Percentiles rank a stretch among this genome's conserved stretches.
Evolutionary conservation across 768 basidiomycete genomes (phyloP).

Genomic region (Crepidotus variabilis): DNA sequence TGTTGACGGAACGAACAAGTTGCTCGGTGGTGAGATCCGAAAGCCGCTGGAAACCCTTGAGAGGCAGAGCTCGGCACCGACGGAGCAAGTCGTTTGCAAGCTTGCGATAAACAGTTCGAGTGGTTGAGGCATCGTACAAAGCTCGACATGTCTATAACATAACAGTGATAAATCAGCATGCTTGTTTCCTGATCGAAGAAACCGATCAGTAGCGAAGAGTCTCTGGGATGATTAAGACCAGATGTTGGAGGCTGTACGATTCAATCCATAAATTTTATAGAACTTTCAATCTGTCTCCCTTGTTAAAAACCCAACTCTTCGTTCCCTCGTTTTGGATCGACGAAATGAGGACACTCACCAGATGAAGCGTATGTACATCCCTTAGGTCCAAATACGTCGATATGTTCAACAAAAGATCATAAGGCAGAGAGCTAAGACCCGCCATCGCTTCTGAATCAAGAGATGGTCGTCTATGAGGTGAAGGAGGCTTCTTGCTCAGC

Average conservation of each 20-base stretch:
- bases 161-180: slow-evolving; percentile 3
- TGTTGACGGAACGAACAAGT: slow-evolving; percentile 60
- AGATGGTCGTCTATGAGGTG: slow-evolving; percentile 1
- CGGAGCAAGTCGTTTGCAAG: slow-evolving; percentile 59
- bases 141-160: slow-evolving; percentile 56
- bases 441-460: background rate
- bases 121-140: slow-evolving; percentile 56
- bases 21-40: slow-evolving; percentile 60
- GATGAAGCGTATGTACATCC: slow-evolving; percentile 59
- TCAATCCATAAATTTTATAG: background rate
- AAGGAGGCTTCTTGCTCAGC: slow-evolving; percentile 6
- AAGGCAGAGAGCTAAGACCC: slow-evolving; percentile 49
- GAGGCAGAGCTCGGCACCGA: slow-evolving; percentile 63
- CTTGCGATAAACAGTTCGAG: slow-evolving; percentile 65
- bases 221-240: background rate
- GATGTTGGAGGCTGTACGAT: background rate
- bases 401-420: slow-evolving; percentile 70
- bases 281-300: background rate
- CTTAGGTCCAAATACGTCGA: slow-evolving; percentile 55
- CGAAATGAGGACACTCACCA: slow-evolving; percentile 38
- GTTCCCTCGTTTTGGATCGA: background rate
- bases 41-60: slow-evolving; percentile 66
- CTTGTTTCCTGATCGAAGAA: background rate
- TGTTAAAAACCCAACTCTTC: background rate
- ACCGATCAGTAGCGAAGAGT: background rate